phyloP scores from a whole-genome alignment of 139 green algal genomes.

The Pleodorina starrii region DNA sequence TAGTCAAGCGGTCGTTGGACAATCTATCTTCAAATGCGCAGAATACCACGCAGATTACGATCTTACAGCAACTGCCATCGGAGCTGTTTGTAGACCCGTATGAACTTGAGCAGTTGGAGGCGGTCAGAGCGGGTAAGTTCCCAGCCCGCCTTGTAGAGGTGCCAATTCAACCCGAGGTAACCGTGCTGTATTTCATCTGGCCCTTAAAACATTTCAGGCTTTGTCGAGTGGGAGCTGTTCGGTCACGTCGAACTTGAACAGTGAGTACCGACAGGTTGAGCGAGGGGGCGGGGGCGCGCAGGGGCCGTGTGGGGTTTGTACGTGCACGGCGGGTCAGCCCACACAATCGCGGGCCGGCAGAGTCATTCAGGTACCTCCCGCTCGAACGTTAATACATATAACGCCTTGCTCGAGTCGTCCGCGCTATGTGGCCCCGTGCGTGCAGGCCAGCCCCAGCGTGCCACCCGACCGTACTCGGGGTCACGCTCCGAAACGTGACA shows the following conservation, averaged over 20 bases:
- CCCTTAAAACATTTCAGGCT: background rate
- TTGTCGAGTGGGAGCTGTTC: background rate
- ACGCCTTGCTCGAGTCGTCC: too few relatives aligned
- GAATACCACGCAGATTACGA: conserved; percentile 22
- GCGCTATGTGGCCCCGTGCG: too few relatives aligned
- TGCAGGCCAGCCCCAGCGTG: conserved; percentile 19
- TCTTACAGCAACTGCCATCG: conserved; percentile 3
- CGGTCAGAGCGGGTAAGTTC: background rate
- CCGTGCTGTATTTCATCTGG: background rate
- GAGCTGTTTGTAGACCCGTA: conserved; percentile 45
- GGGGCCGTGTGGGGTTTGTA: too few relatives aligned
- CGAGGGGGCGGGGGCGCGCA: too few relatives aligned
- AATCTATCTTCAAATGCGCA: too few relatives aligned
- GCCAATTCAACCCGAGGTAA: background rate
- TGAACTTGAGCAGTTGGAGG: conserved; percentile 14
- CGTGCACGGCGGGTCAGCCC: too few relatives aligned
- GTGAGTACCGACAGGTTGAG: background rate
- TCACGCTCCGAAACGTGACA: conserved; percentile 11
- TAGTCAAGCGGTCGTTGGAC: too few relatives aligned
- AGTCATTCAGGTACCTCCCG: too few relatives aligned
- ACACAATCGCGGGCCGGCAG: too few relatives aligned
- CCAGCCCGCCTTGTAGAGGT: background rate
- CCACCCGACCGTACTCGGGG: background rate
- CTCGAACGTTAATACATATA: too few relatives aligned
- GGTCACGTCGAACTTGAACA: conserved; percentile 24